Percentiles rank a stretch among this genome's conserved stretches.
These are phyloP conservation scores for Sphaceloma murrayae DNA, from an alignment of 2,329 filamentous ascomycete genomes.

Conservation along the genomic window DNA sequence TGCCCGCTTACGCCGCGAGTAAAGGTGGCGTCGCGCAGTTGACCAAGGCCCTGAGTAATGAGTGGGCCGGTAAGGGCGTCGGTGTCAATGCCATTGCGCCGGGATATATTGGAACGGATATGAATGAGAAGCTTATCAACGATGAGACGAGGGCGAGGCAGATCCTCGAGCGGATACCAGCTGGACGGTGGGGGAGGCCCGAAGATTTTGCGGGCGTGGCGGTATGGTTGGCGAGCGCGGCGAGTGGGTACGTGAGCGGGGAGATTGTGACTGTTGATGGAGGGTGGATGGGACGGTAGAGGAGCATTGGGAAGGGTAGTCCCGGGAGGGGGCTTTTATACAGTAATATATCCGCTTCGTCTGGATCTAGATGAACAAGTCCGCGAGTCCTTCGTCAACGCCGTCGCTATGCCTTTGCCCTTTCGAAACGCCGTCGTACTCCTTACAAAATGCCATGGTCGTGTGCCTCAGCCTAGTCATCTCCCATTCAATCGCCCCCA, in stretches of 20 bases:
- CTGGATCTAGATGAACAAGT: slow-evolving; percentile 4
- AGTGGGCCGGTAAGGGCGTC: slow-evolving; percentile 72
- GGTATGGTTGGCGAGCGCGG: slow-evolving; percentile 60
- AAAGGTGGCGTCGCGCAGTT: slow-evolving; percentile 80
- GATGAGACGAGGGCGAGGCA: slow-evolving; percentile 59
- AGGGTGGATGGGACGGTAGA: slow-evolving; percentile 46
- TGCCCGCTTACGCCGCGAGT: slow-evolving; percentile 76
- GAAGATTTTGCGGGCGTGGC: slow-evolving; percentile 82
- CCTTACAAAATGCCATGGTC: neutral
- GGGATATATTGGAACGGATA: slow-evolving; percentile 87
- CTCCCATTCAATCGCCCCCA: neutral
- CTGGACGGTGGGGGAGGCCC: slow-evolving; percentile 69
- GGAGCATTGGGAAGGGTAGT: neutral
- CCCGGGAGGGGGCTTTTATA: no score
- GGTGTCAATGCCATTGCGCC: slow-evolving; percentile 84
- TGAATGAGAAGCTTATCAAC: slow-evolving; percentile 75
- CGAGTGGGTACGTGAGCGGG: slow-evolving; percentile 73
- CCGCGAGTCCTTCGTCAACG: slow-evolving; percentile 1
- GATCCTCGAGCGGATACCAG: slow-evolving; percentile 73
- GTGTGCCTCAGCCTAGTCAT: neutral
- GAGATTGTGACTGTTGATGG: slow-evolving; percentile 79
- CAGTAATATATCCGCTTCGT: no score
- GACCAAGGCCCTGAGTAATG: slow-evolving; percentile 76
- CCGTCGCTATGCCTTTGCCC: slow-evolving; percentile 9
- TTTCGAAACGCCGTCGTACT: neutral